A percentile compares a stretch with the other conserved stretches of the same genome.
These are phyloP conservation scores for Ogataea angusta DNA, from an alignment of 805 yeast genomes.

Conservation along the genomic window DNA sequence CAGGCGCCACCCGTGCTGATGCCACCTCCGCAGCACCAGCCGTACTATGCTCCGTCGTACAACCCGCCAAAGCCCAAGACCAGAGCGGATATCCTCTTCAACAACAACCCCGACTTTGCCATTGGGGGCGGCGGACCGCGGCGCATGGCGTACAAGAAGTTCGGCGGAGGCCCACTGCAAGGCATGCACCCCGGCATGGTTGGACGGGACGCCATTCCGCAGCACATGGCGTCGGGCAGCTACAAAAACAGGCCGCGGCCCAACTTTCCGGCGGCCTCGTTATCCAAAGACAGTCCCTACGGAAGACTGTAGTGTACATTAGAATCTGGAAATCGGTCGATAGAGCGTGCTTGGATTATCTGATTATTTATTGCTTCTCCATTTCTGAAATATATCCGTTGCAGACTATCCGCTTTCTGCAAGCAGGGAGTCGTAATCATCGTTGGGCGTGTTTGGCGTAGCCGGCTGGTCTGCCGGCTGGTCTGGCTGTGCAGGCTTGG, in stretches of 20 bases:
- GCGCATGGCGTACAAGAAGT: slow-evolving; percentile 24
- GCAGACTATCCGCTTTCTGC: slow-evolving; percentile 7
- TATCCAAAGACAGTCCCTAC: slow-evolving; percentile 43
- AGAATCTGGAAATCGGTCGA: slow-evolving; percentile 1
- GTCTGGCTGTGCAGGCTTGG: slow-evolving; percentile 4
- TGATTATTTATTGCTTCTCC: slow-evolving; percentile 7
- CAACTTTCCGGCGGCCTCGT: slow-evolving; percentile 39
- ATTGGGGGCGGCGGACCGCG: slow-evolving; percentile 16
- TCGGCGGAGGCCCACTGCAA: slow-evolving; percentile 15
- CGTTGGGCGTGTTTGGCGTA: background rate
- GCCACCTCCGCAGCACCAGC: slow-evolving; percentile 9
- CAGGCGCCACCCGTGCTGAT: slow-evolving; percentile 11
- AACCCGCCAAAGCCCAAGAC: slow-evolving; percentile 13
- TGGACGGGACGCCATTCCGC: slow-evolving; percentile 16
- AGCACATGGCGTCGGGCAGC: slow-evolving; percentile 16
- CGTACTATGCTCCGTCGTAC: slow-evolving; percentile 12
- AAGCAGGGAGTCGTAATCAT: slow-evolving; percentile 5
- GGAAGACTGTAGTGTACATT: slow-evolving; percentile 25
- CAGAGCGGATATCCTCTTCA: slow-evolving; percentile 41
- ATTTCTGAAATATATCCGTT: slow-evolving; percentile 6
- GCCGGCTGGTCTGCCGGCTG: background rate
- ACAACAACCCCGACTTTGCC: slow-evolving; percentile 48
- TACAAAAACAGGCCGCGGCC: slow-evolving; percentile 29
- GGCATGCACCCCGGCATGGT: slow-evolving; percentile 13
- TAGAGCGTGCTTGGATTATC: slow-evolving; percentile 4